Evolutionary conservation across 202 grass and related monocot genomes (phyloP).

Genomic region (Eragrostis tef): DNA sequence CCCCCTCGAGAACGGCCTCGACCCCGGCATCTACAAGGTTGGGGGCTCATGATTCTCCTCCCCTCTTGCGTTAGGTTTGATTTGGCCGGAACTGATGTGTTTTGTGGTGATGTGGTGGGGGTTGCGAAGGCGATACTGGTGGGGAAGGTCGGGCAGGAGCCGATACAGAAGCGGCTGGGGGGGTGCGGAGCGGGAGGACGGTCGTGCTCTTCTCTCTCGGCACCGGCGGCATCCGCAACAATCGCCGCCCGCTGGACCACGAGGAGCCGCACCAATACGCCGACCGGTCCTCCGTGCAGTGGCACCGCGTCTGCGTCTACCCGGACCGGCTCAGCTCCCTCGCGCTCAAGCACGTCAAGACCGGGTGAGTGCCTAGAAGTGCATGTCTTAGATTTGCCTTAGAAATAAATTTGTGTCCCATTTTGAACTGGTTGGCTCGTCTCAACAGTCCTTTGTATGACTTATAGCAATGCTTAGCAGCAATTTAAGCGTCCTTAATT

Average conservation of each 20-base stretch:
- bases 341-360: constrained; percentile 70
- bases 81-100: constrained; percentile 23
- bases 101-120: constrained; percentile 16
- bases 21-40: constrained; percentile 84
- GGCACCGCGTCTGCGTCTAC: constrained; percentile 90
- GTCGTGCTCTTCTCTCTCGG: constrained; percentile 81
- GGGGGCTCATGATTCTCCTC: background rate
- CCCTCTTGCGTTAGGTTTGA: constrained; percentile 9
- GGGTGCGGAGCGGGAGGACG: constrained; percentile 57
- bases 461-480: background rate
- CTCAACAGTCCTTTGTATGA: background rate
- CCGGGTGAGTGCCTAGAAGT: constrained; percentile 53
- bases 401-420: background rate
- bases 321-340: constrained; percentile 52
- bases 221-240: constrained; percentile 94
- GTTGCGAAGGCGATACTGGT: constrained; percentile 69
- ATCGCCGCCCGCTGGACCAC: constrained; percentile 73
- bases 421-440: background rate
- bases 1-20: constrained; percentile 84
- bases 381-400: constrained; percentile 4
- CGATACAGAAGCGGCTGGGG: constrained; percentile 69
- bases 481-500: background rate
- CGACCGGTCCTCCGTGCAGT: constrained; percentile 79
- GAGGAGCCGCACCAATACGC: constrained; percentile 83
- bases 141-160: constrained; percentile 85